Evolutionary conservation across 805 yeast genomes (phyloP), one percentile per base, ranked within the genome.

Genomic region (Pichia cephalocereana): DNA sequence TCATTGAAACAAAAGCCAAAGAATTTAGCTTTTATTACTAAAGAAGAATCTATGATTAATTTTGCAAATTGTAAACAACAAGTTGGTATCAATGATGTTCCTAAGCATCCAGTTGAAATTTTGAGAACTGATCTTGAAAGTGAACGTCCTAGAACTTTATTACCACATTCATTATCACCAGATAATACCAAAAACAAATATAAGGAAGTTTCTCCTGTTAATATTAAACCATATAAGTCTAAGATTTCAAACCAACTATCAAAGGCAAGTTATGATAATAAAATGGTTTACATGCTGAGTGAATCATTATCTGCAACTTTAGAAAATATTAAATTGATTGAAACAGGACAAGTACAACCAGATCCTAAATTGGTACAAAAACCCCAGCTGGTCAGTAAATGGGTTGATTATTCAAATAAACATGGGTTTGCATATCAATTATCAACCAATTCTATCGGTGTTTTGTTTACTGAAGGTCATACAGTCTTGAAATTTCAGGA

Each of bases 361-460:
- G 43, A 39, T 44, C 30, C 47, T 27, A 38, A 46, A n/a, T 38
- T 46, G 30, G 45, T 53, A 49, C 75, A 52, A 19, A 73, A 77
- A 53, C 95, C 90, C 12, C 76, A 80, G 18, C 77, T 86, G 51
- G 80, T 91, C 40, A 85, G 95, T 52, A 90, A 91, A 63, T 93
- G 99, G 99, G 98, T 95, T 30, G 99, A 93, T 64, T 93, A 91
- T 64, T 85, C 96, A 28, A 89, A 90, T 68, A 88, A 85, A 64
- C 95, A 91, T 66, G 99, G 99, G 1, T 83, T 93, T 61, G 86
- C 96, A 6, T 93, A 91, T 64, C 96, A 93, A 62, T 70, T 93
- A 49, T 86, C 91, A 19, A 85, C 89, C 42, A 93, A 91, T 51
- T 86, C 85, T 54, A 86, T 88, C 55, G 98, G 97, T 19, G 96